Evolutionary conservation across 1,284 basidiomycete genomes (phyloP).

Genomic region (Marasmius fiardii): DNA sequence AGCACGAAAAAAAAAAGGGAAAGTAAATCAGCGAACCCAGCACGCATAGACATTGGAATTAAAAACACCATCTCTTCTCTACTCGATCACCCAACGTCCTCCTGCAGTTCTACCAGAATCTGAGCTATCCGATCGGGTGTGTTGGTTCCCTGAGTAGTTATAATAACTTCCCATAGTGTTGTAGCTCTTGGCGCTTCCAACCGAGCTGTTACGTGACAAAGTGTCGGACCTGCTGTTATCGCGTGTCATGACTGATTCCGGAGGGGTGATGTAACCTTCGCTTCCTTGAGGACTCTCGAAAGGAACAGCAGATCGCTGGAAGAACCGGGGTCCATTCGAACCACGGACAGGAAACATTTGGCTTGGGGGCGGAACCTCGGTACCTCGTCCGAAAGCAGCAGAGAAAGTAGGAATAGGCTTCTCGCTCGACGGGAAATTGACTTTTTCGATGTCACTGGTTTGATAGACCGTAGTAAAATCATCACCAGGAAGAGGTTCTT

Average conservation of each 20-base stretch:
- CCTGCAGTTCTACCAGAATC: constrained; percentile 10
- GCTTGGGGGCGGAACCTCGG: constrained; percentile 34
- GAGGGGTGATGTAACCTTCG: constrained; percentile 12
- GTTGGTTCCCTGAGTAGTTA: constrained; percentile 19
- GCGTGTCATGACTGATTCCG: not conserved
- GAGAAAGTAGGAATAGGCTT: constrained; percentile 54
- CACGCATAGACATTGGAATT: not conserved
- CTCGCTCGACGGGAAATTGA: constrained; percentile 57
- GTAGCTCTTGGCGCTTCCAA: constrained; percentile 14
- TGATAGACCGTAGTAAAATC: constrained; percentile 37
- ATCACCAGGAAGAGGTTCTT: constrained; percentile 50
- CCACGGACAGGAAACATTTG: constrained; percentile 39
- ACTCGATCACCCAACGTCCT: constrained; percentile 60
- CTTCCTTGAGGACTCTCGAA: constrained; percentile 30
- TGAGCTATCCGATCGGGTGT: constrained; percentile 21
- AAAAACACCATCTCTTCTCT: constrained; percentile 16
- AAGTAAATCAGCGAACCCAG: not conserved
- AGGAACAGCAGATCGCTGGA: constrained; percentile 37
- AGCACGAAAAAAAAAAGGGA: not conserved
- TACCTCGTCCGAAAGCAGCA: constrained; percentile 40
- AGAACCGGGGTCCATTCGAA: constrained; percentile 44
- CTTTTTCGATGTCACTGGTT: constrained; percentile 52
- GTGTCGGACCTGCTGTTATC: not conserved
- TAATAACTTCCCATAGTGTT: constrained; percentile 20
- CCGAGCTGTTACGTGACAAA: not conserved